Conservation (phyloP, 306 rosid genomes). For the Begonia loranthoides region DNA sequence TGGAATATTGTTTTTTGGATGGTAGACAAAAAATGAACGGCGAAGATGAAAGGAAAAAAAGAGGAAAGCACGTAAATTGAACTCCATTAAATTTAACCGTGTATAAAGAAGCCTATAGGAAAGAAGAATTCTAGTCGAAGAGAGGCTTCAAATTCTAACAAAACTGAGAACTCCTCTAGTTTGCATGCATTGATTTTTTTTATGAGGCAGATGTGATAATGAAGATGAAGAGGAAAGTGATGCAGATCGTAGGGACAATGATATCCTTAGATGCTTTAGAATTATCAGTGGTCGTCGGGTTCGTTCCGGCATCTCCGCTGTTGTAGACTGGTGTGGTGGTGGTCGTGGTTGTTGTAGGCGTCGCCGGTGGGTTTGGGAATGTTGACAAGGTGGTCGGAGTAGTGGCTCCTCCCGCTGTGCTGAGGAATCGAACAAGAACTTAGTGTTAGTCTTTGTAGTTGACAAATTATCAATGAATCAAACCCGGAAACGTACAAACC, state of each 20-base stretch:
- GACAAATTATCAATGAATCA: neutral
- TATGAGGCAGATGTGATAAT: slow-evolving; percentile 14
- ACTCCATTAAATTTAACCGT: no score
- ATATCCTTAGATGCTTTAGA: slow-evolving; percentile 11
- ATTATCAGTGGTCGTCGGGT: slow-evolving; percentile 18
- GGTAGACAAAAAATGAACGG: no score
- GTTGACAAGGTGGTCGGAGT: slow-evolving; percentile 34
- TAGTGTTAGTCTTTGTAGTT: neutral
- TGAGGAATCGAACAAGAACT: slow-evolving; percentile 14
- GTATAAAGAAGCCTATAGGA: no score
- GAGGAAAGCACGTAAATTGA: no score
- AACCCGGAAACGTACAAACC: neutral
- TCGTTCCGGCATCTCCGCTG: slow-evolving; percentile 17
- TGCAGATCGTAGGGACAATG: slow-evolving; percentile 7
- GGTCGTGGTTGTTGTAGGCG: slow-evolving; percentile 21
- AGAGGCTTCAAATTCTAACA: slow-evolving; percentile 40
- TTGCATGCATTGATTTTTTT: slow-evolving; percentile 11
- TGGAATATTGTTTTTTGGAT: no score
- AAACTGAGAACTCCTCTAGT: slow-evolving; percentile 45
- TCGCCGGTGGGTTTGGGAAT: slow-evolving; percentile 23
- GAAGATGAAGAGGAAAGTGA: slow-evolving; percentile 13
- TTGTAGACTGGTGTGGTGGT: slow-evolving; percentile 22
- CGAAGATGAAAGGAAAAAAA: no score
- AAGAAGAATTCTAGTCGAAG: neutral
- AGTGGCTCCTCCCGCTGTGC: slow-evolving; percentile 65